Base-by-base conservation (phyloP, 768 basidiomycete genomes). In the Podaxis sp. region DNA sequence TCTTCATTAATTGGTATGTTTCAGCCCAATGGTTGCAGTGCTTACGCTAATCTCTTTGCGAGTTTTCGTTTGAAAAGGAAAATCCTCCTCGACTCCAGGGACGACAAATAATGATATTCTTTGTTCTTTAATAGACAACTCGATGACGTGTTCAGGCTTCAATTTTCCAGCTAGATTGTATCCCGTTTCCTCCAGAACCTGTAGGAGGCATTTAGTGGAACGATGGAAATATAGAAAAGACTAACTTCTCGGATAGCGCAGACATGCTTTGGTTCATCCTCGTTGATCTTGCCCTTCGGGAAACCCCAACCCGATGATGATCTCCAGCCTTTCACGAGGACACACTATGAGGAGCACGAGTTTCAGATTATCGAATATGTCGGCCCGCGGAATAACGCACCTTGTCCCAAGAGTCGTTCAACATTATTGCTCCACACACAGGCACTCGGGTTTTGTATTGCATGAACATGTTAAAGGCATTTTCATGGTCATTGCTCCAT, bases 321-420 rank as follows among this genome's bases (percentile, higher is more conserved):
- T 74, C 97, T 98, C 94, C 94, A 98, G 6, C 97, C 97, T 75
- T 97, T 95, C 63, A 99, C 97, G 63, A 99, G 84, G n/a, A 99
- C 82, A 70, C 93, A 95, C 96, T 98, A 71, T 50, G 7, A 50
- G 49, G 22, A 24, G 24, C 19, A 17, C 24, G 8, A 27, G 49
- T 50, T 24, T 25, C 9, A 50, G 11, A 17, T 46, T n/a, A 24
- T 3, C 12, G 49, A 22, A 19, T 12, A 24, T 22, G 13, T 15
- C 2, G 12, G 49, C 13, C 22, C 12, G 43, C 53, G 13, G 58
- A 25, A 43, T 38, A 11, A 29, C 25, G 24, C 15, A 97, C 96
- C 88, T 98, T 98, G 72, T 96, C 94, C 87, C 92, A 93, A 13
- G 85, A 82, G 66, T 88, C 84, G 68, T 96, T 96, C 66, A 99